Percentiles rank a stretch among this genome's conserved stretches.
These are phyloP conservation scores for Puccinellia tenuiflora DNA, from an alignment of 176 grass and related monocot genomes.

Conservation along the genomic window DNA sequence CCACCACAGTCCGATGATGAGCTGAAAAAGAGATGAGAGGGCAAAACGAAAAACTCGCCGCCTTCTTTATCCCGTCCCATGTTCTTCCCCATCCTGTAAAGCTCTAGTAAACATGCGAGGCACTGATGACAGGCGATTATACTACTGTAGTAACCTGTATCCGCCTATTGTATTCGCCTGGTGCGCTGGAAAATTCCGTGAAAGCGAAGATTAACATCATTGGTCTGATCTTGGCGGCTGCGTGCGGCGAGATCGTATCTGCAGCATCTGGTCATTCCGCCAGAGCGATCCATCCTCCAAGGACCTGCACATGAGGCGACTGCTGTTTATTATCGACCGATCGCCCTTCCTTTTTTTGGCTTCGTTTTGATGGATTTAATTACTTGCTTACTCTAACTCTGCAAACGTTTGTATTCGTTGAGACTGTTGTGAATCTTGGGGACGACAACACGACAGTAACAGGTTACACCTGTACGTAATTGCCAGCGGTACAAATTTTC, in stretches of 20 bases:
- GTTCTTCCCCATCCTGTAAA: slow-evolving; percentile 30
- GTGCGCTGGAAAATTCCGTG: slow-evolving; percentile 12
- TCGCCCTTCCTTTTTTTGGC: background rate
- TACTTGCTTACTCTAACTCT: too few species aligned
- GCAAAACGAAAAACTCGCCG: background rate
- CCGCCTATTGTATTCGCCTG: background rate
- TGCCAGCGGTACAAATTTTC: too few species aligned
- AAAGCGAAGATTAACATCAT: background rate
- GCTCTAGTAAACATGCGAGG: slow-evolving; percentile 32
- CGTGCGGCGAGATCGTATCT: slow-evolving; percentile 28
- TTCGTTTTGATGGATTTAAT: background rate
- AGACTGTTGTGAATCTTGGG: background rate
- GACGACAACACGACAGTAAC: too few species aligned
- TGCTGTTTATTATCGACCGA: too few species aligned
- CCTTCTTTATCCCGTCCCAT: slow-evolving; percentile 35
- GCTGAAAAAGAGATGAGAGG: slow-evolving; percentile 9
- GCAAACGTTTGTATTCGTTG: too few species aligned
- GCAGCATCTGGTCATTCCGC: slow-evolving; percentile 18
- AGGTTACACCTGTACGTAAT: background rate
- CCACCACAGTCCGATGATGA: too few species aligned
- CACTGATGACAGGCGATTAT: background rate
- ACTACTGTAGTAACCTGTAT: background rate
- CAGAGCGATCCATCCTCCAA: background rate
- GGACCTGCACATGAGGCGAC: background rate
- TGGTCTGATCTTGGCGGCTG: background rate